Evolutionary conservation across 495 filamentous ascomycete genomes (phyloP).

Genomic region (Friedmanniomyces simplex): DNA sequence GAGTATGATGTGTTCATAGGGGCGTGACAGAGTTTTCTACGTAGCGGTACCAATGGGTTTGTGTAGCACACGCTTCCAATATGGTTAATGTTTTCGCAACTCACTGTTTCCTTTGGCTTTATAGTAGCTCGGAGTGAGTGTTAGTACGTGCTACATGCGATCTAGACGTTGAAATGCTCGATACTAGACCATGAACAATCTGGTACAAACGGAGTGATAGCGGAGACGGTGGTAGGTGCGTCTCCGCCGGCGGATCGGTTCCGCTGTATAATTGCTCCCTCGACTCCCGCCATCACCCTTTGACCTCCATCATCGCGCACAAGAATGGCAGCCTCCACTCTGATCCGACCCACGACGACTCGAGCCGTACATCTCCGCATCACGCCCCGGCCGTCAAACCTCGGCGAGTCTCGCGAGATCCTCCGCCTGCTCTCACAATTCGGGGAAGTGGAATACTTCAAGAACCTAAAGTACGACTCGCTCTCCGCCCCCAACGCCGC

Average conservation of each 20-base stretch:
- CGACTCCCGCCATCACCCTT: background rate
- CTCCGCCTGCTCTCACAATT: slow-evolving; percentile 61
- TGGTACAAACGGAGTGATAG: too few species aligned
- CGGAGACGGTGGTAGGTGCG: too few species aligned
- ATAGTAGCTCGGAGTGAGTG: too few species aligned
- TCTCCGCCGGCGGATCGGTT: too few species aligned
- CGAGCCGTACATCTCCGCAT: slow-evolving; percentile 52
- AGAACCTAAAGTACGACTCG: slow-evolving; percentile 46
- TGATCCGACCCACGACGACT: slow-evolving; percentile 14
- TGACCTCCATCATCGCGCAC: background rate
- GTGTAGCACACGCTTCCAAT: background rate
- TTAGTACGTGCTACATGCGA: too few species aligned
- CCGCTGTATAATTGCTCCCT: background rate
- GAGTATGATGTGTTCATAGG: background rate
- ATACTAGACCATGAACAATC: too few species aligned
- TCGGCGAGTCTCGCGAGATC: slow-evolving; percentile 64
- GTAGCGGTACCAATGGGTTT: background rate
- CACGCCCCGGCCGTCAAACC: slow-evolving; percentile 47
- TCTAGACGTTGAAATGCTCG: too few species aligned
- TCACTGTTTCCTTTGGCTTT: too few species aligned
- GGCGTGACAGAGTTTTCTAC: background rate
- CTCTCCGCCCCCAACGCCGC: slow-evolving; percentile 29
- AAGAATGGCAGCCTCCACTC: background rate
- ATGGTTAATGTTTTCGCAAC: too few species aligned
- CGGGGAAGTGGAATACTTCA: slow-evolving; percentile 68